Percentiles rank a stretch among this genome's conserved stretches.
Conservation (phyloP, 441 rosid species). For the Capsella rubella region DNA sequence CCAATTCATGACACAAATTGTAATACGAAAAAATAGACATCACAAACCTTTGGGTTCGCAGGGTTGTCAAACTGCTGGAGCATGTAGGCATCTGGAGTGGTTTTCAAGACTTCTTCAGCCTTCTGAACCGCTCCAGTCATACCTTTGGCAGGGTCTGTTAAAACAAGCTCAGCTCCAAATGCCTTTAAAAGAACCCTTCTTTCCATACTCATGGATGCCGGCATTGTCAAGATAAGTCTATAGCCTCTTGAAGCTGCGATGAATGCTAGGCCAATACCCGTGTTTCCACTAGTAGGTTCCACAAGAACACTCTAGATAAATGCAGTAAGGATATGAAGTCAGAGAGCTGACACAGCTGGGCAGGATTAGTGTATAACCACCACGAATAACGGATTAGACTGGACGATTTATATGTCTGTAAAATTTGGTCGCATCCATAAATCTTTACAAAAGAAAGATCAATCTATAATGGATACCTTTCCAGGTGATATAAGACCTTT, state of each 20-base stretch:
- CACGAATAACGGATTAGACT: neutral
- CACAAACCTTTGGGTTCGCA: conserved; percentile 89
- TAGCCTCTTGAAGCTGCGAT: conserved; percentile 95
- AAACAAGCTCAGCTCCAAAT: conserved; percentile 96
- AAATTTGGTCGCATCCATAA: neutral
- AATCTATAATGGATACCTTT: conserved; percentile 59
- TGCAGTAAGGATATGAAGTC: conserved; percentile 22
- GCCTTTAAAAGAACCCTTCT: conserved; percentile 94
- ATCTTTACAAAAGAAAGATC: neutral
- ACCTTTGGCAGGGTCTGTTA: conserved; percentile 92
- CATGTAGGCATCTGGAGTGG: conserved; percentile 80
- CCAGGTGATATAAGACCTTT: conserved; percentile 83
- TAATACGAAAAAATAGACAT: neutral
- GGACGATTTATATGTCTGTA: neutral
- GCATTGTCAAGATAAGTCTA: conserved; percentile 89
- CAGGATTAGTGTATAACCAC: neutral
- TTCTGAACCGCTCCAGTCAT: conserved; percentile 95
- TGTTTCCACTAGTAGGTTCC: conserved; percentile 98
- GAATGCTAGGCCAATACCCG: conserved; percentile 96
- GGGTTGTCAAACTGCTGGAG: conserved; percentile 98
- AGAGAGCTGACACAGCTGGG: conserved; percentile 1
- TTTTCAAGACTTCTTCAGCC: conserved; percentile 87
- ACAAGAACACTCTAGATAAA: conserved; percentile 72
- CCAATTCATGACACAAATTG: neutral
- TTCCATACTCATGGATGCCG: conserved; percentile 97